Evolutionary conservation across 495 filamentous ascomycete genomes (phyloP).

Genomic region (Arthonia radiata): DNA sequence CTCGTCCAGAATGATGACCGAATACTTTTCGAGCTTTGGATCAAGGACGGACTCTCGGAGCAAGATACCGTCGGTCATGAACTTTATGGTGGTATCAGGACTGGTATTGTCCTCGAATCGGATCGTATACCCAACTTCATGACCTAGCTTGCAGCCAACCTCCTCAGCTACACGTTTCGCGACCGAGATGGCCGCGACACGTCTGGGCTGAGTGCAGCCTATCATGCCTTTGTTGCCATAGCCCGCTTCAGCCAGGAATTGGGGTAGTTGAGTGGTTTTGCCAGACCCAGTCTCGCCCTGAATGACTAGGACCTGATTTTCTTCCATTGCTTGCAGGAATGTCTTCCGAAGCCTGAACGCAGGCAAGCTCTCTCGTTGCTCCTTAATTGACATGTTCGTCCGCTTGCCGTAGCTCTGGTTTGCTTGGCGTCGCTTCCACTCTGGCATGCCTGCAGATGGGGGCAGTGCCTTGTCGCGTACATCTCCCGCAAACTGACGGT

Average conservation of each 20-base stretch:
- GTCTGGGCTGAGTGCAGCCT: slow-evolving; percentile 88
- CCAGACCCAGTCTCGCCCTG: slow-evolving; percentile 95
- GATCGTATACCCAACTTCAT: slow-evolving; percentile 93
- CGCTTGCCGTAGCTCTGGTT: slow-evolving; percentile 65
- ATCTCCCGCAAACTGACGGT: slow-evolving; percentile 70
- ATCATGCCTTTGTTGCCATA: slow-evolving; percentile 80
- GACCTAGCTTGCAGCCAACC: slow-evolving; percentile 71
- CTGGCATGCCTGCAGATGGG: slow-evolving; percentile 51
- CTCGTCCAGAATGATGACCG: slow-evolving; percentile 94
- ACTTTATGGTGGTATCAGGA: slow-evolving; percentile 84
- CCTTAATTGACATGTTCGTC: slow-evolving; percentile 79
- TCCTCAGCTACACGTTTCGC: slow-evolving; percentile 93
- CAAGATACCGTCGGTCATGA: slow-evolving; percentile 98
- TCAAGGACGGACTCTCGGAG: slow-evolving; percentile 85
- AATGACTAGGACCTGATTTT: slow-evolving; percentile 84
- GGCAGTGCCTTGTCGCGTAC: slow-evolving; percentile 38
- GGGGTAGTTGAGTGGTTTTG: slow-evolving; percentile 90
- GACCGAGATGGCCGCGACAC: slow-evolving; percentile 92
- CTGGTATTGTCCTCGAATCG: slow-evolving; percentile 90
- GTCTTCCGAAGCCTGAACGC: slow-evolving; percentile 78
- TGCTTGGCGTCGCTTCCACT: slow-evolving; percentile 80
- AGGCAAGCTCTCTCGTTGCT: slow-evolving; percentile 76
- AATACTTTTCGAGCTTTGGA: slow-evolving; percentile 65
- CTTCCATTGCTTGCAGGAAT: slow-evolving; percentile 62
- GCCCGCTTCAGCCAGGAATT: slow-evolving; percentile 81